A percentile compares a stretch with the other conserved stretches of the same genome.
Conservation (phyloP, 495 filamentous ascomycete species). For the Aspergillus nanangensis region DNA sequence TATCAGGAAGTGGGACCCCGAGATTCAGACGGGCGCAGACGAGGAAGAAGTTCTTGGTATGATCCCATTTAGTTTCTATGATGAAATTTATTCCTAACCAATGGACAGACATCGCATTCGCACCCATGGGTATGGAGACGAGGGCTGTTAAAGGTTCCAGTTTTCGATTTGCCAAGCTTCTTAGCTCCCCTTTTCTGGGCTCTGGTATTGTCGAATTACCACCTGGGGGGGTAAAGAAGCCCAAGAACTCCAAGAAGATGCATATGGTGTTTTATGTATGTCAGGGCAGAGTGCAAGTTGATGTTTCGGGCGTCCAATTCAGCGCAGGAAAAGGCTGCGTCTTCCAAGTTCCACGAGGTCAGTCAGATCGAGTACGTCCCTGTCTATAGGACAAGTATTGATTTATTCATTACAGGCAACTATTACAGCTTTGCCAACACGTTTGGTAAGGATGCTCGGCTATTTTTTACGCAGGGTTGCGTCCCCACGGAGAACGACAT, state of each 20-base stretch:
- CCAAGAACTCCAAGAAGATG: slow-evolving; percentile 89
- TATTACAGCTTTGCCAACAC: slow-evolving; percentile 79
- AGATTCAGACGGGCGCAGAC: slow-evolving; percentile 45
- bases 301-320: slow-evolving; percentile 68
- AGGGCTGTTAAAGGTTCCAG: slow-evolving; percentile 66
- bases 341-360: slow-evolving; percentile 94
- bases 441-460: slow-evolving; percentile 56
- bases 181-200: slow-evolving; percentile 79
- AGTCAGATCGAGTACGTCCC: too few relatives aligned
- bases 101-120: slow-evolving; percentile 64
- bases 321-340: slow-evolving; percentile 80
- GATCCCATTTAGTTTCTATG: background rate
- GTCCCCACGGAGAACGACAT: slow-evolving; percentile 36
- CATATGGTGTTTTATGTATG: slow-evolving; percentile 94
- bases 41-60: slow-evolving; percentile 56
- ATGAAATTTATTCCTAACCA: slow-evolving; percentile 9
- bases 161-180: slow-evolving; percentile 84
- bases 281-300: slow-evolving; percentile 71
- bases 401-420: too few relatives aligned
- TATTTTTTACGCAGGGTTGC: slow-evolving; percentile 85
- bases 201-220: slow-evolving; percentile 85
- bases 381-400: background rate
- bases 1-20: slow-evolving; percentile 53
- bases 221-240: slow-evolving; percentile 71
- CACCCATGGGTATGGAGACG: slow-evolving; percentile 68